Evolutionary conservation across 805 yeast species (phyloP).

Genomic region (Peterozyma toletana): DNA sequence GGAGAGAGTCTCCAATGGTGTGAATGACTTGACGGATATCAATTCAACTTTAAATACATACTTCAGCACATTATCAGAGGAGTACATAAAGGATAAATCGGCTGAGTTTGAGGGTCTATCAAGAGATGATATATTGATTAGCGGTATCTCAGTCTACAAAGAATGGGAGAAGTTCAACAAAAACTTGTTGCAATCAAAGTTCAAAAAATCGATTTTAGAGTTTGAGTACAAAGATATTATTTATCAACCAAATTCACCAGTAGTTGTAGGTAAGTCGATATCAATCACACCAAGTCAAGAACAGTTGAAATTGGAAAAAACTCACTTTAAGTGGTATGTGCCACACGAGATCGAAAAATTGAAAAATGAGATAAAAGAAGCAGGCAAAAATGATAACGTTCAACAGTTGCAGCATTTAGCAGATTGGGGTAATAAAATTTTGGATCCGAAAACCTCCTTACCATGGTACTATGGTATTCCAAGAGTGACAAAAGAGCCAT

Average conservation of each 20-base stretch:
- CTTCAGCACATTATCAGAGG: conserved; percentile 1
- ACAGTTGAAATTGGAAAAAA: not conserved
- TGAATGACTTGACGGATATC: conserved; percentile 5
- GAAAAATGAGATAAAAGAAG: conserved; percentile 1
- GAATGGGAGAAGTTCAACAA: conserved; percentile 5
- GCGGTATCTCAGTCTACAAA: conserved; percentile 7
- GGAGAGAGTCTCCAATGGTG: conserved; percentile 8
- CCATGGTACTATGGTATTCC: conserved; percentile 9
- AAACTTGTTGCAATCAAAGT: not conserved
- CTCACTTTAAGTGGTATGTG: conserved; percentile 2
- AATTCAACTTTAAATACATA: conserved; percentile 1
- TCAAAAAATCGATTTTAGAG: not conserved
- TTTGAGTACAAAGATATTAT: not conserved
- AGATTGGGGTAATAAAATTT: conserved; percentile 1
- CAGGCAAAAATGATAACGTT: conserved; percentile 6
- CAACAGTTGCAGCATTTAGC: conserved; percentile 3
- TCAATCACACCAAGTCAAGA: not conserved
- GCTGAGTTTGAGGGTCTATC: not conserved
- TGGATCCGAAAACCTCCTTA: not conserved
- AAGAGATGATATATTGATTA: conserved; percentile 2
- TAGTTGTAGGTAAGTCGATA: conserved; percentile 2
- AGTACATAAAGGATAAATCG: conserved; percentile 2
- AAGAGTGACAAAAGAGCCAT: conserved; percentile 1
- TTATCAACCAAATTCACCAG: conserved; percentile 5
- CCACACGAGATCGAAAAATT: not conserved